Evolutionary conservation across 2,329 filamentous ascomycete species (phyloP).

Genomic region (Mollisiaceae sp.): DNA sequence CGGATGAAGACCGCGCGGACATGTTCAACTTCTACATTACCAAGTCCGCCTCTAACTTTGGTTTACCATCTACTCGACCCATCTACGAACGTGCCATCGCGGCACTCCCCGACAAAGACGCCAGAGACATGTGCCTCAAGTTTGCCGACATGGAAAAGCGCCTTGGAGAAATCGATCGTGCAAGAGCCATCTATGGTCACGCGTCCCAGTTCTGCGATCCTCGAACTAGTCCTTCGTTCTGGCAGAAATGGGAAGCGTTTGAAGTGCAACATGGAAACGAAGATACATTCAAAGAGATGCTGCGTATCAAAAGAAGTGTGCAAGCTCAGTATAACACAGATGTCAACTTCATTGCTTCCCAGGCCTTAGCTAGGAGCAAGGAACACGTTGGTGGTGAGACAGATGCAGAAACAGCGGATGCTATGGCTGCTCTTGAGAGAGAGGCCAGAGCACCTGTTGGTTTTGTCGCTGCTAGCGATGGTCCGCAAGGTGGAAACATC

Average conservation of each 20-base stretch:
- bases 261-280: conserved; percentile 98
- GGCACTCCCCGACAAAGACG: conserved; percentile 89
- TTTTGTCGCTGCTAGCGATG: conserved; percentile 87
- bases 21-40: conserved; percentile 99
- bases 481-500: conserved; percentile 65
- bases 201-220: conserved; percentile 98
- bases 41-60: conserved; percentile 97
- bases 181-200: conserved; percentile 93
- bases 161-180: conserved; percentile 91
- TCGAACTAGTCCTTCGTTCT: conserved; percentile 86
- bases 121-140: conserved; percentile 97
- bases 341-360: conserved; percentile 96
- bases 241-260: conserved; percentile 96
- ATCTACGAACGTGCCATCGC: conserved; percentile 97
- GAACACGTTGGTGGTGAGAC: conserved; percentile 48
- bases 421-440: conserved; percentile 87
- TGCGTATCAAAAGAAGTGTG: conserved; percentile 95
- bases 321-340: conserved; percentile 99
- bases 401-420: conserved; percentile 65
- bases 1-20: conserved; percentile 90
- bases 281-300: conserved; percentile 99
- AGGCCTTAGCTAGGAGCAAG: conserved; percentile 84
- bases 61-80: conserved; percentile 87
- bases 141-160: conserved; percentile 97
- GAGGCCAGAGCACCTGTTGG: conserved; percentile 88